These are phyloP conservation scores for Xylaria arbuscula DNA, from an alignment of 2,329 filamentous ascomycete genomes.

Conservation along the genomic window DNA sequence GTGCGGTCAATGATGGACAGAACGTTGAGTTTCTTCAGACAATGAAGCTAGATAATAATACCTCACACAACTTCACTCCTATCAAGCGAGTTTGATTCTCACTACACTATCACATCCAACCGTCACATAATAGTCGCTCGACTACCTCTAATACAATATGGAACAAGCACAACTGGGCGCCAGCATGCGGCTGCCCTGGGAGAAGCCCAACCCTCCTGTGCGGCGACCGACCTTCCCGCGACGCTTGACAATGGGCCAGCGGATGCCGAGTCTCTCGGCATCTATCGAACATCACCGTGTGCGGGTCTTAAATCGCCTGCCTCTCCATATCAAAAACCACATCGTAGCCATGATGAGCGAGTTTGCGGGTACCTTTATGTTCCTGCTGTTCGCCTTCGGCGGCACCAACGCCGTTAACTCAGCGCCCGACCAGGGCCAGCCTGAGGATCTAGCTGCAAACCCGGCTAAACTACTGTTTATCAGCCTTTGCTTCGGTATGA, in stretches of 20 bases:
- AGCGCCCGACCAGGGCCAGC: conserved; percentile 37
- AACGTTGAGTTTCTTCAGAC: neutral
- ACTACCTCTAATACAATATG: neutral
- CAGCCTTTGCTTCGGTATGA: conserved; percentile 53
- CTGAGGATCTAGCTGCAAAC: conserved; percentile 39
- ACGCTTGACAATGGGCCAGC: conserved; percentile 2
- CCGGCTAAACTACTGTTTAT: conserved; percentile 51
- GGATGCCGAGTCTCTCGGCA: neutral
- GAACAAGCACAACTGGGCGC: conserved; percentile 11
- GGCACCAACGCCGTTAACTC: conserved; percentile 50
- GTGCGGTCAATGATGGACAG: neutral
- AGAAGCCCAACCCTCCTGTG: conserved; percentile 6
- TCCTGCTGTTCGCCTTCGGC: conserved; percentile 51
- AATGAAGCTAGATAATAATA: neutral
- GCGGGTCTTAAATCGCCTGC: conserved; percentile 44
- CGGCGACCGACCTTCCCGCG: conserved; percentile 7
- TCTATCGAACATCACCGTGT: conserved; percentile 7
- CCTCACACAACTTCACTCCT: neutral
- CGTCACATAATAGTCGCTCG: neutral
- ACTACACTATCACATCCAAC: neutral
- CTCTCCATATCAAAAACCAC: conserved; percentile 43
- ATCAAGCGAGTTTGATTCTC: neutral
- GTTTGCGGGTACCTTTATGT: conserved; percentile 51
- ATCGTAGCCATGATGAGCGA: conserved; percentile 48
- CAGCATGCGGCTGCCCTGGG: conserved; percentile 9